phyloP scores from a whole-genome alignment of 2,329 filamentous ascomycete species.

The Mycosphaerella arachidis region DNA sequence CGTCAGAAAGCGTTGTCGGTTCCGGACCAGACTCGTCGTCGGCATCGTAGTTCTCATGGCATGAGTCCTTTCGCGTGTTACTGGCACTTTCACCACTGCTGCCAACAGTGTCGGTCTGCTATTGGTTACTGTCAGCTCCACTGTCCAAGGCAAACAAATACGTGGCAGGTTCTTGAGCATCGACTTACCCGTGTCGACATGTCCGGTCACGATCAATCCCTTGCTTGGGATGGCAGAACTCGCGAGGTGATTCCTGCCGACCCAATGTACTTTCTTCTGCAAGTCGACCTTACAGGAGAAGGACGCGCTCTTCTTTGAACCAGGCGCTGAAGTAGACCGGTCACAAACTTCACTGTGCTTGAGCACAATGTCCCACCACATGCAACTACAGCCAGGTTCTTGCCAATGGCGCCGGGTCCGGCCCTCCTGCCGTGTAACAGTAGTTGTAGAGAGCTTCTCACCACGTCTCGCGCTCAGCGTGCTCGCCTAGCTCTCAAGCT shows the following conservation, averaged over 20 bases:
- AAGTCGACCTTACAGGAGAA: background rate
- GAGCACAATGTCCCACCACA: background rate
- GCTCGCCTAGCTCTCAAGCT: background rate
- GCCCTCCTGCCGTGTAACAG: constrained; percentile 1
- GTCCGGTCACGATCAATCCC: background rate
- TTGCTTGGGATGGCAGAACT: background rate
- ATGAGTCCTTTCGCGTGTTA: background rate
- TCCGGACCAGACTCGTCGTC: background rate
- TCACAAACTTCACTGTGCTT: background rate
- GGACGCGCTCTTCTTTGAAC: background rate
- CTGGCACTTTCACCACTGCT: background rate
- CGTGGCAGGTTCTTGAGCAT: background rate
- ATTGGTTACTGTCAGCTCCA: background rate
- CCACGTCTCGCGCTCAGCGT: background rate
- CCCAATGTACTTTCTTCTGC: background rate
- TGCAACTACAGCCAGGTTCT: background rate
- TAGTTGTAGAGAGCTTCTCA: background rate
- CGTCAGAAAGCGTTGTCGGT: background rate
- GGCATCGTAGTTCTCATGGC: background rate
- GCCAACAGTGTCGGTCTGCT: background rate
- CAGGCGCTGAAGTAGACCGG: background rate
- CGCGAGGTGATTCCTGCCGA: background rate
- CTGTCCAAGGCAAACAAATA: background rate
- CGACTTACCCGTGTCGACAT: background rate
- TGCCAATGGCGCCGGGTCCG: background rate